Evolutionary conservation across 805 yeast species (phyloP), one percentile per base, ranked within the genome.

Genomic region (Blastobotrys americana): DNA sequence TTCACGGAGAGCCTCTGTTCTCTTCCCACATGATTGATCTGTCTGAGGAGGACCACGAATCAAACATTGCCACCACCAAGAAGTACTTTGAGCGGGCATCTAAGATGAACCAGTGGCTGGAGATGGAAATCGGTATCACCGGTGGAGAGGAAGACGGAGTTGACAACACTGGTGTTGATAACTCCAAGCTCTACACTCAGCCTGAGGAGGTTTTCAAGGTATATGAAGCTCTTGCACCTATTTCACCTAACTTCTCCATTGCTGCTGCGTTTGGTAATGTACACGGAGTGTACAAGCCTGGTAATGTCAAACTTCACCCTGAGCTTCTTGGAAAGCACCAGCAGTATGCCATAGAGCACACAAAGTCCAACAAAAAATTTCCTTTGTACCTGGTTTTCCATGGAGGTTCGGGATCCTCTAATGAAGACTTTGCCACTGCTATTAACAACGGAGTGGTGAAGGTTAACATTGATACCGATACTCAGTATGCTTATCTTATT

Each of bases 71-170:
- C 54, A 83, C 85, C 55, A 89, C 97, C 78, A 95, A 72, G 71
- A 82, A 86, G 74, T 93, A 93, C 81, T 90, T 93, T 75, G 76
- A 76, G 70, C 86, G 95, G 74, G 87, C 86, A 81, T 73, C 94
- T 69, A 87, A 84, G 74, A 76, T 90, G 80, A 76, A 79, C 74
- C 97, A 90, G 77, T 93, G 93, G 93, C 80, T 93, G 68, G 98
- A 93, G 80, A 93, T 93, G 98, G 98, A 93, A 78, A 93, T 93
- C 68, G 98, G 98, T 81, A 93, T 93, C 81, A 93, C 98, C 69
- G 98, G 98, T 75, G 98, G 98, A 82, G 98, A 93, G 78, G 98
- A 93, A 76, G 98, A 93, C 68, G 98, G 98, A 82, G 98, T 93
- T 64, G 93, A 93, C 83, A 93, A 93, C 80, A 94, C 90, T 72